These are phyloP conservation scores for Saccharomyces hybrid DNA, from an alignment of 1,139 yeast species.

Conservation along the genomic window DNA sequence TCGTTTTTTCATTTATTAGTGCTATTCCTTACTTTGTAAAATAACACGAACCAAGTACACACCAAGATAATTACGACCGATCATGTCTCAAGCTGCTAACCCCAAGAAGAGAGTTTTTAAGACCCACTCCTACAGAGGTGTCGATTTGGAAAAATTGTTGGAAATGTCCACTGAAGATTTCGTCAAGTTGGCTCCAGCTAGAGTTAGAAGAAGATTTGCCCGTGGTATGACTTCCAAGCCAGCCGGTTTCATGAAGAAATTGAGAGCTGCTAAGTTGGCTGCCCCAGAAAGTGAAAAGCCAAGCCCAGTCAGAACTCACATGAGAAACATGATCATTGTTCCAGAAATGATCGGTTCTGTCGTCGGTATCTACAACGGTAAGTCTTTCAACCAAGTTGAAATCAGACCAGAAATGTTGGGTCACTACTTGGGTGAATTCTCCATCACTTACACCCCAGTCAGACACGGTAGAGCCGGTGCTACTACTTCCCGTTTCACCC, in stretches of 20 bases:
- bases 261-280: slow-evolving; percentile 94
- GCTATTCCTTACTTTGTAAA: background rate
- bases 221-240: slow-evolving; percentile 96
- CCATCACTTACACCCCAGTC: slow-evolving; percentile 98
- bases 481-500: slow-evolving; percentile 79
- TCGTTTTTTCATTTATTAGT: background rate
- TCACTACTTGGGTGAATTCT: slow-evolving; percentile 99
- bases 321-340: slow-evolving; percentile 96
- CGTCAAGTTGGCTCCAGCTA: slow-evolving; percentile 92
- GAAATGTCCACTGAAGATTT: slow-evolving; percentile 95
- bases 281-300: slow-evolving; percentile 95
- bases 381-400: slow-evolving; percentile 98
- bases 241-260: slow-evolving; percentile 95
- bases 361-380: slow-evolving; percentile 99
- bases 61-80: slow-evolving; percentile 5
- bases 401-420: slow-evolving; percentile 99
- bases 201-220: slow-evolving; percentile 99
- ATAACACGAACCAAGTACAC: background rate
- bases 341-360: slow-evolving; percentile 99
- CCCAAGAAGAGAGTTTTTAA: slow-evolving; percentile 85
- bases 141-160: slow-evolving; percentile 89
- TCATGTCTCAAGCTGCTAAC: slow-evolving; percentile 31
- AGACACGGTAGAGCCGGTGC: slow-evolving; percentile 99
- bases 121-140: slow-evolving; percentile 98
- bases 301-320: slow-evolving; percentile 95